Conservation (phyloP, 2,329 filamentous ascomycete species). For the Tricladium varicosporioides region DNA sequence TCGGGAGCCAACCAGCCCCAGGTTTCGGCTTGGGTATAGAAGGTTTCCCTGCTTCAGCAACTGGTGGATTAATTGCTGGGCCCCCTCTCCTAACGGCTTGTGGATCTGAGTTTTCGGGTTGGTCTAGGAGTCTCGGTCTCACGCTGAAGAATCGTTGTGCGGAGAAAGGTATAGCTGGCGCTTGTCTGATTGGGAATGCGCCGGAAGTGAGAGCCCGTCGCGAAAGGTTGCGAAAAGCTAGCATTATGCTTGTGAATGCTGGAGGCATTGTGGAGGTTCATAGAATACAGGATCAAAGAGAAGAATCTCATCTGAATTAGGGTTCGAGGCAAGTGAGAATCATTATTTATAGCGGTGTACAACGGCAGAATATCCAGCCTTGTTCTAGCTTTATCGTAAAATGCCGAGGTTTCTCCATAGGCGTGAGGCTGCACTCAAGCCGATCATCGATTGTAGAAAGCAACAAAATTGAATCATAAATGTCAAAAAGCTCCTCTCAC, state of each 20-base stretch:
- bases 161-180: neutral
- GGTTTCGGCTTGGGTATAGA: too few species aligned
- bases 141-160: neutral
- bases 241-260: neutral
- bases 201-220: neutral
- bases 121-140: neutral
- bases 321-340: neutral
- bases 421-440: neutral
- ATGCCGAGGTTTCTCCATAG: conserved; percentile 1
- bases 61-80: too few species aligned
- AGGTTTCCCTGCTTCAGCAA: neutral
- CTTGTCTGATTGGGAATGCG: neutral
- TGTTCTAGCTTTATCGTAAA: too few species aligned
- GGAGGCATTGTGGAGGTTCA: neutral
- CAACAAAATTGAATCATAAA: too few species aligned
- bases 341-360: neutral
- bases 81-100: too few species aligned
- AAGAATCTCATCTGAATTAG: too few species aligned
- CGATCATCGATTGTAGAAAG: too few species aligned
- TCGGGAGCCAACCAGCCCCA: neutral
- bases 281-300: neutral
- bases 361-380: neutral
- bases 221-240: neutral
- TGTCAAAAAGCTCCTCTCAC: too few species aligned
- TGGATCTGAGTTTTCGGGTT: neutral